phyloP scores from a whole-genome alignment of 192 early-diverging fungal genomes.

The Coemansia sp. region DNA sequence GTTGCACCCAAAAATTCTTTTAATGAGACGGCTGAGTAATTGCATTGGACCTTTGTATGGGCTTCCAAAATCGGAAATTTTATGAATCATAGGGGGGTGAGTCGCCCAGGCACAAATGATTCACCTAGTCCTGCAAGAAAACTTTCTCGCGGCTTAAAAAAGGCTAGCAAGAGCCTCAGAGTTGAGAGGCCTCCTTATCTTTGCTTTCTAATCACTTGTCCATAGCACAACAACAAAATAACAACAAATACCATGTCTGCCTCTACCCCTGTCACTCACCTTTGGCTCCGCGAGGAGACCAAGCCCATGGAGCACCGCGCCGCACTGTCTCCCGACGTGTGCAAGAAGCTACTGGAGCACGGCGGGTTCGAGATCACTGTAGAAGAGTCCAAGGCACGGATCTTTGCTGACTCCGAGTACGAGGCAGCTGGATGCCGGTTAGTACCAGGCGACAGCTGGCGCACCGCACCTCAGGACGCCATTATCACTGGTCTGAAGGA shows the following conservation, averaged over 20 bases:
- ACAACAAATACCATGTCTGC: constrained; percentile 9
- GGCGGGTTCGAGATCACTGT: constrained; percentile 86
- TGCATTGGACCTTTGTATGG: background rate
- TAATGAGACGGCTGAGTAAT: background rate
- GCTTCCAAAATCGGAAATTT: background rate
- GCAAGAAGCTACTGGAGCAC: constrained; percentile 71
- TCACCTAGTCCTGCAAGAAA: background rate
- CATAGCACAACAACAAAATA: background rate
- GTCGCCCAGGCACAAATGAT: background rate
- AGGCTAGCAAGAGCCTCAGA: too few species aligned
- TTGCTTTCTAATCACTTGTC: background rate
- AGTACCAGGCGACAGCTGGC: constrained; percentile 80
- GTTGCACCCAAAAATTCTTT: background rate
- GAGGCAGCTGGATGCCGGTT: constrained; percentile 77
- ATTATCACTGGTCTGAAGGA: constrained; percentile 97
- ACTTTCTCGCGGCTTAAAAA: background rate
- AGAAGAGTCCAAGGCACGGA: constrained; percentile 77
- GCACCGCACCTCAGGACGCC: constrained; percentile 81
- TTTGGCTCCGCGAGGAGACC: constrained; percentile 97
- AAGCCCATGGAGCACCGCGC: constrained; percentile 96
- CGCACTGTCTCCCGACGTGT: constrained; percentile 82
- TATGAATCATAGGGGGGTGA: constrained; percentile 1
- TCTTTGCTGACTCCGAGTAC: constrained; percentile 90
- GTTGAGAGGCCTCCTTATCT: background rate
- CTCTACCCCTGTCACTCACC: constrained; percentile 49